Base-by-base conservation (phyloP, 2,329 filamentous ascomycete species). In the Lachnellula subtilissima region DNA sequence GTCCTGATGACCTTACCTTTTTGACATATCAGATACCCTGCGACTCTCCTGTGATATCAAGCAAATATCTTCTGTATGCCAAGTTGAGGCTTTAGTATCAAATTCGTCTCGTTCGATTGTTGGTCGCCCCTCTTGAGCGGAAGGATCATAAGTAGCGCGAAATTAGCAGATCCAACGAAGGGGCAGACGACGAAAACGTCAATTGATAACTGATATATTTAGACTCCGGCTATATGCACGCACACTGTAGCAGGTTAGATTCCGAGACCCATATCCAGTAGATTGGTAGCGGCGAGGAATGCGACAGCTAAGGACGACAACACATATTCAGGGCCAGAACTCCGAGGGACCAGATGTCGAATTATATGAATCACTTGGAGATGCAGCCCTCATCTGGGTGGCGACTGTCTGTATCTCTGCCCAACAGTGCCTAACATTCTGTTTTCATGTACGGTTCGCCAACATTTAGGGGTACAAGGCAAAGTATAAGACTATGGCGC, bases 1-100 rank as follows among this genome's bases (percentile, higher is more conserved):
- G 53, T 52, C 55, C 48, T 53, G 62, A 61, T 61, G 60, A 51
- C 52, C 28, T 58, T 57, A 40, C 47, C 43, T 17, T 17, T 46
- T n/a, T 47, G 14, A 32, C 23, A 28, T 47, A 11, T 22, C 19
- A 28, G 25, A 47, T 17, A 14, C 37, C 37, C 36, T 36, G 54
- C 39, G 54, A 36, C 22, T 48, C 42, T 52, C 37, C 45, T 39
- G 51, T 42, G 51, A 23, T 49, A 32, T 47, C 46, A 14, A 40
- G 23, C 28, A 36, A 35, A 11, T 5, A 7, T 28, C 35, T 45
- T 14, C 14, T 17, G 48, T 6, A 11, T 15, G n/a, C 35, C 48
- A 6, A 4, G 11, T 23, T 36, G 22, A 22, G 42, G 42, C 42
- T 45, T 8, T 17, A 8, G 28, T 19, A 17, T 22, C 15, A 17